Conservation (phyloP, 768 basidiomycete species). For the Tylopilus balloui region DNA sequence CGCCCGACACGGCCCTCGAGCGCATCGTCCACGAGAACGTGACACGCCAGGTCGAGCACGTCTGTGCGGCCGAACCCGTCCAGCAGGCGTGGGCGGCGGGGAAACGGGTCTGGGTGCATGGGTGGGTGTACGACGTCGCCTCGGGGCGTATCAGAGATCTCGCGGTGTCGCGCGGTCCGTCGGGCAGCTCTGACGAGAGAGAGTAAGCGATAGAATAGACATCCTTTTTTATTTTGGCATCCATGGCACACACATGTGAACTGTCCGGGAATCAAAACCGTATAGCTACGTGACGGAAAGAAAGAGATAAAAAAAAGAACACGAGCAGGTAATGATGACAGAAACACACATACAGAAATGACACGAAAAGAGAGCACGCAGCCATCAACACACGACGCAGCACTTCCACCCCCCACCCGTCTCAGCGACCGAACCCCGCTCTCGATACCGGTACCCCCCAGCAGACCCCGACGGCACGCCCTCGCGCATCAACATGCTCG, state of each 20-base stretch:
- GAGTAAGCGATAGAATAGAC: background rate
- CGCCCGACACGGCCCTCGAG: conserved; percentile 38
- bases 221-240: background rate
- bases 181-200: background rate
- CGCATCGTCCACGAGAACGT: conserved; percentile 58
- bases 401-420: conserved; percentile 50
- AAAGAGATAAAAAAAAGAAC: background rate
- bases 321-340: background rate
- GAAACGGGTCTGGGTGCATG: conserved; percentile 55
- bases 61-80: conserved; percentile 45
- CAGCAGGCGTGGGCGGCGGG: conserved; percentile 39
- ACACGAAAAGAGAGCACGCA: background rate
- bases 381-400: conserved; percentile 60
- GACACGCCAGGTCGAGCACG: conserved; percentile 48
- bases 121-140: conserved; percentile 69
- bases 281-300: conserved; percentile 8
- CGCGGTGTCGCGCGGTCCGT: conserved; percentile 34
- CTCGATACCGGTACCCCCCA: conserved; percentile 46
- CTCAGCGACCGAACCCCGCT: conserved; percentile 37
- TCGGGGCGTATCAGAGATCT: conserved; percentile 60
- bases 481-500: conserved; percentile 93
- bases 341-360: too few species aligned
- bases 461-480: conserved; percentile 58
- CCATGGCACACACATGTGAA: conserved; percentile 4
- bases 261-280: conserved; percentile 13